Evolutionary conservation across 148 eudicot species (phyloP).

Genomic region (Silene latifolia): DNA sequence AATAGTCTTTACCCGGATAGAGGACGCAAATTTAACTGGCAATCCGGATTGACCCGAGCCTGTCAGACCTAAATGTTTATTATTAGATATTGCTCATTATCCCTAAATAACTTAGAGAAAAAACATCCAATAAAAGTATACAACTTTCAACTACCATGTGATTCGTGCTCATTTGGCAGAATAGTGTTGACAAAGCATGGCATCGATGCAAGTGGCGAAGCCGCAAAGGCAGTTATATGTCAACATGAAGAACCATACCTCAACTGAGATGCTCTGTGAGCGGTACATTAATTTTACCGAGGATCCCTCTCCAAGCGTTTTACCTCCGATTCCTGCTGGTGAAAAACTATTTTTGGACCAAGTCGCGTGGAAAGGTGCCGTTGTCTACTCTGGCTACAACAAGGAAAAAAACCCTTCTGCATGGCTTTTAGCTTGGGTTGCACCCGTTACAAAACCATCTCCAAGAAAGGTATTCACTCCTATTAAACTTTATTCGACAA

Average conservation of each 20-base stretch:
- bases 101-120: too few species aligned
- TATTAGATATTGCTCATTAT: too few species aligned
- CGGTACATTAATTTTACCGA: not conserved
- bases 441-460: not conserved
- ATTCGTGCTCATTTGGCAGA: too few species aligned
- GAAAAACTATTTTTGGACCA: too few species aligned
- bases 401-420: not conserved
- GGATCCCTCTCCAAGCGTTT: not conserved
- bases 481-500: too few species aligned
- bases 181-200: too few species aligned
- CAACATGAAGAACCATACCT: not conserved
- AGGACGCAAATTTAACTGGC: too few species aligned
- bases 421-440: constrained; percentile 1
- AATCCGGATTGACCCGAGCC: too few species aligned
- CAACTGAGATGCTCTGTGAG: not conserved
- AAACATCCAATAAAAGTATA: too few species aligned
- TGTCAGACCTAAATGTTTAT: too few species aligned
- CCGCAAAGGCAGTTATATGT: not conserved
- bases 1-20: too few species aligned
- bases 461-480: not conserved
- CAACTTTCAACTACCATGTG: too few species aligned
- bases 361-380: not conserved
- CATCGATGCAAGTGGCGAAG: not conserved
- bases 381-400: not conserved
- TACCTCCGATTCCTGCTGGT: constrained; percentile 1